Percentiles rank a stretch among this genome's conserved stretches.
phyloP scores from a whole-genome alignment of 208 protist species.

The Crithidia acanthocephali region DNA sequence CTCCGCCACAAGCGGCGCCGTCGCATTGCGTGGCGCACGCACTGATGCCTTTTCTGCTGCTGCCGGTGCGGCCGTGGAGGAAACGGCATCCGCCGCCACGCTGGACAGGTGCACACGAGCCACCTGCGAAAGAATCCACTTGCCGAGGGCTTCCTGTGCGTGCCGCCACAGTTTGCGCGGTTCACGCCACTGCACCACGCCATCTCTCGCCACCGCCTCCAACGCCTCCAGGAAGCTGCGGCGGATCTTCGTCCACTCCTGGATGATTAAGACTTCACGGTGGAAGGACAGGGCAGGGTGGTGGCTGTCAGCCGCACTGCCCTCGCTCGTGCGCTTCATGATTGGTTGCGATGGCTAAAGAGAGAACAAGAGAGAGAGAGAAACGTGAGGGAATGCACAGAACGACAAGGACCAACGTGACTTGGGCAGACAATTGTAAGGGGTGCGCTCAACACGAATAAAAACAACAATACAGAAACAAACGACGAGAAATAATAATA shows the following conservation, averaged over 20 bases:
- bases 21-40: background rate
- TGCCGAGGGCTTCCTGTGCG: constrained; percentile 84
- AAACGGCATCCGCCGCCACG: no score
- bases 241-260: constrained; percentile 74
- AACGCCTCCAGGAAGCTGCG: constrained; percentile 70
- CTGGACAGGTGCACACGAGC: constrained; percentile 48
- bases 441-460: no score
- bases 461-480: no score
- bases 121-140: constrained; percentile 89
- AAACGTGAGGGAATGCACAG: constrained; percentile 5
- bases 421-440: no score
- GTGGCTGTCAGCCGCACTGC: constrained; percentile 33
- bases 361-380: no score
- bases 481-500: no score
- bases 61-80: no score
- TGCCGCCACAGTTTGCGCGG: constrained; percentile 87
- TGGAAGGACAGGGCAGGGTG: constrained; percentile 82
- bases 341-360: no score
- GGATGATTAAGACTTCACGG: constrained; percentile 74
- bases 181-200: constrained; percentile 57
- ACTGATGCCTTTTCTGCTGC: background rate
- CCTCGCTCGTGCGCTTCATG: constrained; percentile 63
- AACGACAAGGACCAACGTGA: constrained; percentile 8
- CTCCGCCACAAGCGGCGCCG: background rate
- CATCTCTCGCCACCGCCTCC: constrained; percentile 24